phyloP scores from a whole-genome alignment of 257 asterid species.

The Leptodermis oblonga region DNA sequence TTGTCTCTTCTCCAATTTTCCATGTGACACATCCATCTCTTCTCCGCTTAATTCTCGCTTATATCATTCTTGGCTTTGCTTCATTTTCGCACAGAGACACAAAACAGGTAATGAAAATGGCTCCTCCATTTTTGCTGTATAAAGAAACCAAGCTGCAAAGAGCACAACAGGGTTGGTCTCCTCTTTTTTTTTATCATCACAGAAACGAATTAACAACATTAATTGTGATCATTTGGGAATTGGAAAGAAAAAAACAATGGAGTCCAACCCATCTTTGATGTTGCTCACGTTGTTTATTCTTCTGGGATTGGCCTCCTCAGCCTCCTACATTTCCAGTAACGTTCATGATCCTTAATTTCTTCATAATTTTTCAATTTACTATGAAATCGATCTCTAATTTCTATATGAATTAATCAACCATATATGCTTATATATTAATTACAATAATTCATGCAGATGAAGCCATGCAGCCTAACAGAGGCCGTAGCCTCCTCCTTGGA shows the following conservation, averaged over 20 bases:
- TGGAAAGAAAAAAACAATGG: constrained; percentile 36
- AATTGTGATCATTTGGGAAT: constrained; percentile 11
- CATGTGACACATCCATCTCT: constrained; percentile 16
- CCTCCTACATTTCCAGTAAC: constrained; percentile 59
- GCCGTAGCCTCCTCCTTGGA: constrained; percentile 84
- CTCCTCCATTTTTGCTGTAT: constrained; percentile 12
- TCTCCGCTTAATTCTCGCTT: constrained; percentile 21
- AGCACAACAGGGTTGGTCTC: constrained; percentile 11
- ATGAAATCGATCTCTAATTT: neutral
- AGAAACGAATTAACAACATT: neutral
- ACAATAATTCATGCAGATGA: constrained; percentile 51
- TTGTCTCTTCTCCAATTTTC: too few species aligned
- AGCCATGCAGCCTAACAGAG: constrained; percentile 39
- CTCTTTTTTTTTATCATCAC: neutral
- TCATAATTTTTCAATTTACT: neutral
- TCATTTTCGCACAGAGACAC: neutral
- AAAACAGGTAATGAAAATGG: neutral
- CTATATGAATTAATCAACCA: neutral
- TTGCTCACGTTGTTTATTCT: constrained; percentile 47
- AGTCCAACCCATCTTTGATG: constrained; percentile 28
- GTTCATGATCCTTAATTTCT: too few species aligned
- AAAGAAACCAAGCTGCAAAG: constrained; percentile 15
- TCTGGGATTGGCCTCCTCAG: constrained; percentile 50
- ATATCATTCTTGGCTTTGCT: constrained; percentile 8
- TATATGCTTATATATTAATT: neutral